A percentile compares a stretch with the other conserved stretches of the same genome.
These are phyloP conservation scores for Myriosclerotinia duriaeana DNA, from an alignment of 2,329 filamentous ascomycete genomes.

Conservation along the genomic window DNA sequence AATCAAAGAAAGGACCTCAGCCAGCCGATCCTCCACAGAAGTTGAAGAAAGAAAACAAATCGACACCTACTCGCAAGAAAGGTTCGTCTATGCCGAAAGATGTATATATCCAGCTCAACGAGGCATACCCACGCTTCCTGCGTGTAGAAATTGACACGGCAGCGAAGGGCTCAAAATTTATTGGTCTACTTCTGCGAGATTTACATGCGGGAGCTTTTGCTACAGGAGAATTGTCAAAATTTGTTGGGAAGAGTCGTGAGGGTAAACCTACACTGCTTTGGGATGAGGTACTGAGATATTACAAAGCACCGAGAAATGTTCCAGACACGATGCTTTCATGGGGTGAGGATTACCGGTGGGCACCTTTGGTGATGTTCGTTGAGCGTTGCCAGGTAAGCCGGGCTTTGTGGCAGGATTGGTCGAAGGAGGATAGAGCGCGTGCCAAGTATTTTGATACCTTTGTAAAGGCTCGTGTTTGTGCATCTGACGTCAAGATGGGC, in stretches of 20 bases:
- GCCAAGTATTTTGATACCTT: not conserved
- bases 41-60: not conserved
- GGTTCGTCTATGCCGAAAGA: not conserved
- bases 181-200: not conserved
- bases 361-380: conserved; percentile 5
- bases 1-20: not conserved
- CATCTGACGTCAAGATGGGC: not conserved
- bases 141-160: not conserved
- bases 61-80: too few species aligned
- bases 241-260: not conserved
- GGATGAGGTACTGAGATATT: conserved; percentile 4
- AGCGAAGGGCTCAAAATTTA: not conserved
- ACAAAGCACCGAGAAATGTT: not conserved
- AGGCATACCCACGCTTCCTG: not conserved
- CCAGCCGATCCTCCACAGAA: not conserved
- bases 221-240: not conserved
- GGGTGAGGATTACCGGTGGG: not conserved
- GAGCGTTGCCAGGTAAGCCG: not conserved
- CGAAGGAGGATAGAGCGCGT: not conserved
- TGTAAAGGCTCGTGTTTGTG: not conserved
- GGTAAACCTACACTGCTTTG: conserved; percentile 3
- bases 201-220: not conserved
- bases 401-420: conserved; percentile 1
- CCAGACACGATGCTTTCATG: not conserved
- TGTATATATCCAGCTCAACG: not conserved